Base-by-base conservation (phyloP, 176 grass and related monocot species). In the Carex scoparia region DNA sequence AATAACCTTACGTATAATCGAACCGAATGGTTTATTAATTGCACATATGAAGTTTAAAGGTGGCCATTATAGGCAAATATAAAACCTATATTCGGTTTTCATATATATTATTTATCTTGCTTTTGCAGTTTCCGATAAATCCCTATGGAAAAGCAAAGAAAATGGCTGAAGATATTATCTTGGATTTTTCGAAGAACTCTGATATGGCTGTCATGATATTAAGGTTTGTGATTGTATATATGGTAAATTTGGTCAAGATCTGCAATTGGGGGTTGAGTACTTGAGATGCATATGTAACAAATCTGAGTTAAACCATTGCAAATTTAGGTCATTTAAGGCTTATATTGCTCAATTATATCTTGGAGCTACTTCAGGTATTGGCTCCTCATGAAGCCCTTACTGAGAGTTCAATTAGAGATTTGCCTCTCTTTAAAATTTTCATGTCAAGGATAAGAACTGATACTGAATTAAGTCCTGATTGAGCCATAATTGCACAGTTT, bases 191-290 rank as follows among this genome's bases (percentile, higher is more conserved):
- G 42, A 93, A 92, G 88, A 78, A 67, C 58, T 90, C 95, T 19
- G 74, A 95, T 80, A 94, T 98, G 95, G 95, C 95, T 31, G 95
- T 98, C 74, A 95, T 98, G 95, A 94, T 98, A 40, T 88, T 98
- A 85, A 94, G 95, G 95, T 98, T 81, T 72, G 82, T 79, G 44
- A 85, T 38, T 8, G 18, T 9, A 73, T 58, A 57, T 18, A 23
- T 72, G 15, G 19, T 8, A 72, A 72, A 48, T 72, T 71, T 46
- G 8, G 16, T 46, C 18, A 46, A 44, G 37, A 23, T 71, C 10
- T 71, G 69, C 7, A 23, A n/a, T 19, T 72, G 69, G 7, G 16
- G 66, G 35, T 51, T 51, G 48, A 51, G 10, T 11, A 51, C 48
- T 44, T 42, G 69, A 42, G 69, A 72, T 48, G 37, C 38, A 71